A percentile compares a stretch with the other conserved stretches of the same genome.
Evolutionary conservation across 768 basidiomycete genomes (phyloP).

Genomic region (Chalciporus sphaerocephalus): DNA sequence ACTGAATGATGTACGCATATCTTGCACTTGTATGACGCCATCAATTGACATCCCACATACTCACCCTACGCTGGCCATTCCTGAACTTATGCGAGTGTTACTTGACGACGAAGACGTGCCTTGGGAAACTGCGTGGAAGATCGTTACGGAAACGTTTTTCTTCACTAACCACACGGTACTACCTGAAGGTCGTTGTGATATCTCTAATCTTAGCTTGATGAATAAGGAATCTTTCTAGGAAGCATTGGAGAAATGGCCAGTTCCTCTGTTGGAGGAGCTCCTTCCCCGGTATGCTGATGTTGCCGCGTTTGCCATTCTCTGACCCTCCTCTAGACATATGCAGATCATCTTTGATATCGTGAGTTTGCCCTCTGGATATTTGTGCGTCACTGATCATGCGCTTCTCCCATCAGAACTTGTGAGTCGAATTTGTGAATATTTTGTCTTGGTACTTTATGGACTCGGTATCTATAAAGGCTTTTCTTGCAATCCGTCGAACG

Average conservation of each 20-base stretch:
- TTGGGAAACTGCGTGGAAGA: conserved; percentile 85
- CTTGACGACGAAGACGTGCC: conserved; percentile 86
- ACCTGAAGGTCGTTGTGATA: conserved; percentile 49
- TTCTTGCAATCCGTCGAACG: conserved; percentile 84
- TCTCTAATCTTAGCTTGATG: background rate
- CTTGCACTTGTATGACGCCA: conserved; percentile 23
- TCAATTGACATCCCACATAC: conserved; percentile 48
- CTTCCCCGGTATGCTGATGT: conserved; percentile 58
- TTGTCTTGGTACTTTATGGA: background rate
- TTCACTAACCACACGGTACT: conserved; percentile 96
- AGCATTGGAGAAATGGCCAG: conserved; percentile 89
- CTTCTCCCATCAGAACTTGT: conserved; percentile 35
- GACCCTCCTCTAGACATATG: conserved; percentile 53
- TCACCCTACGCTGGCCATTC: conserved; percentile 92
- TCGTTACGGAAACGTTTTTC: conserved; percentile 87
- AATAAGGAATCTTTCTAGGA: conserved; percentile 42
- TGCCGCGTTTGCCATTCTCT: background rate
- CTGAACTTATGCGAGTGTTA: conserved; percentile 89
- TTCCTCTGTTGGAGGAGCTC: conserved; percentile 79
- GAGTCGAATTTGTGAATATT: background rate
- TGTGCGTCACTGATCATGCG: conserved; percentile 14
- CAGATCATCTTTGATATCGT: conserved; percentile 92
- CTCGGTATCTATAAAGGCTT: conserved; percentile 17
- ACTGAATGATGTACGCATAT: conserved; percentile 91
- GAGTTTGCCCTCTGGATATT: conserved; percentile 27